phyloP scores from a whole-genome alignment of 1,139 yeast genomes.

The Lodderomyces theae region DNA sequence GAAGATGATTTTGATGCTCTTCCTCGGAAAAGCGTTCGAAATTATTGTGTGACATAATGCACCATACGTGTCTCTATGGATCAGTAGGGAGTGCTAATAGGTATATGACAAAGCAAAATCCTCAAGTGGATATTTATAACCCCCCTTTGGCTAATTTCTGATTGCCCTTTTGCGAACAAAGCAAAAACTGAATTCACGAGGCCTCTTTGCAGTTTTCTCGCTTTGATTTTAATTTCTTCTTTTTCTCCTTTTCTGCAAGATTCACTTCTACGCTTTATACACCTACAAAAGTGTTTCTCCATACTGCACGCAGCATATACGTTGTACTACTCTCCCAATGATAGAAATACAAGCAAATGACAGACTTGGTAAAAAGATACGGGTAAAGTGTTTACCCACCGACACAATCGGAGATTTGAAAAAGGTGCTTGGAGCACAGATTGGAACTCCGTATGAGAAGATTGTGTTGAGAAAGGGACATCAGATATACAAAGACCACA shows the following conservation, averaged over 20 bases:
- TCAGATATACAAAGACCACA: conserved; percentile 82
- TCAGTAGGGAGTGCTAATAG: not conserved
- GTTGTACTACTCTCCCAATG: too few species aligned
- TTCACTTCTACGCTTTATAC: too few species aligned
- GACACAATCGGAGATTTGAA: conserved; percentile 94
- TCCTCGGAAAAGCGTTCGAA: not conserved
- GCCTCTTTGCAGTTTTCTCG: too few species aligned
- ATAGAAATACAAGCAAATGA: conserved; percentile 35
- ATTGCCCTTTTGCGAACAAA: too few species aligned
- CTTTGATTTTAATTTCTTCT: too few species aligned
- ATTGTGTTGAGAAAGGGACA: conserved; percentile 71
- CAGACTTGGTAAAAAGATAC: conserved; percentile 82
- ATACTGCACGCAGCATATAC: too few species aligned
- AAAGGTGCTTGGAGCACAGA: conserved; percentile 75
- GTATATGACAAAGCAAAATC: too few species aligned
- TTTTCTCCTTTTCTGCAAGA: too few species aligned
- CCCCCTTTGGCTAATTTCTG: too few species aligned
- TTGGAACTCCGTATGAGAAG: conserved; percentile 72
- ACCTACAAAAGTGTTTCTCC: too few species aligned
- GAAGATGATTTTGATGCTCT: not conserved
- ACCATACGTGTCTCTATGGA: not conserved
- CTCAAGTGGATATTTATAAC: too few species aligned
- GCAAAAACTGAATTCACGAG: too few species aligned
- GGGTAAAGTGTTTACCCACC: conserved; percentile 79
- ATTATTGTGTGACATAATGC: not conserved